Base-by-base conservation (phyloP, 192 early-diverging fungal genomes). In the Coemansia sp. region DNA sequence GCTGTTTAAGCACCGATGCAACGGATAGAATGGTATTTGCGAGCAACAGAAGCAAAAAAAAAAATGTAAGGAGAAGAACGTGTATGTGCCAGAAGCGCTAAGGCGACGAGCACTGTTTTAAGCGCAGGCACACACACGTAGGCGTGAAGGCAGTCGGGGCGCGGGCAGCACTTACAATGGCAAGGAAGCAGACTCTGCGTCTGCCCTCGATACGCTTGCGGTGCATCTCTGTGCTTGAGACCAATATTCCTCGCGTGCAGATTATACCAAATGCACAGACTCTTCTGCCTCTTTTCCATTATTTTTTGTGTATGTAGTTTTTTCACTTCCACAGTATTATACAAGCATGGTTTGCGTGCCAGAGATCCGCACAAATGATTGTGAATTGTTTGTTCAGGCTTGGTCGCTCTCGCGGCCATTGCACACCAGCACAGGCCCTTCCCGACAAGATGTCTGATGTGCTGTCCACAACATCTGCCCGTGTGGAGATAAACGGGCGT, bases 201-300 rank as follows among this genome's bases (percentile, higher is more conserved):
- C 29, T 31, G 56, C 11, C 17, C 56, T 20, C 29, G 56, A 57
- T 57, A 29, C 30, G 29, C 56, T 8, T 57, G 29, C 27, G 56
- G 17, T 57, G 29, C 56, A 57, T 31, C 56, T 57, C 29, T 27
- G 29, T 5, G 56, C 3, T 53, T 64, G 62, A 30, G 69, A 64
- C 69, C 62, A 71, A 59, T 54, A 52, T 51, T 50, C 3, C 63
- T 33, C 33, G 62, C 20, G 69, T 64, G 62, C 62, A 60, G 57
- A 64, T 71, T 64, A 52, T 60, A 61, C 58, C 64, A 46, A 71
- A 64, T 61, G 23, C 46, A 33, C 56, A 50, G 58, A 51, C 63
- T 54, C 61, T 54, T 56, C 51, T 59, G 39, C 54, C 54, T 52
- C 29, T 17, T 24, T 14, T 54, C 54, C 53, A 46, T 46, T 14